Evolutionary conservation across 2,329 filamentous ascomycete genomes (phyloP).

Genomic region (Penicillium sp.): DNA sequence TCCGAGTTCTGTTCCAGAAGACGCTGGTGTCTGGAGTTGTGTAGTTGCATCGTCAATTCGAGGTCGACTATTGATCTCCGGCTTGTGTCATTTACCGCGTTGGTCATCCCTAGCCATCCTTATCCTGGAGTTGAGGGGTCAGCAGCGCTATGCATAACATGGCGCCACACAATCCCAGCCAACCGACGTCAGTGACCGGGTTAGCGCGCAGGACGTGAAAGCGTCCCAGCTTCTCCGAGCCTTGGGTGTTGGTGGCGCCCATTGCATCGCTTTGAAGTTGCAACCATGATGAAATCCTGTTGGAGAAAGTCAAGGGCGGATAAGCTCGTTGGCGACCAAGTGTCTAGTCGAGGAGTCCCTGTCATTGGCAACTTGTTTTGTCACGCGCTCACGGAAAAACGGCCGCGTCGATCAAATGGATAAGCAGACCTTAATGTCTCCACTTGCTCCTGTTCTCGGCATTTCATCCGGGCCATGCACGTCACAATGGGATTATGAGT

Average conservation of each 20-base stretch:
- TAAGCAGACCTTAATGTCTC: not conserved
- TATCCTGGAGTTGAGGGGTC: too few species aligned
- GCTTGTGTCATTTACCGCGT: conserved; percentile 7
- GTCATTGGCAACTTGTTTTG: not conserved
- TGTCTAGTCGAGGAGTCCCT: not conserved
- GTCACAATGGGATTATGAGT: too few species aligned
- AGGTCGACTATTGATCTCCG: conserved; percentile 4
- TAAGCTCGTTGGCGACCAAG: conserved; percentile 2
- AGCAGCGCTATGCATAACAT: not conserved
- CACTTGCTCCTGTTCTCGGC: conserved; percentile 3
- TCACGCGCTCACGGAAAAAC: conserved; percentile 1
- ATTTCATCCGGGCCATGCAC: not conserved
- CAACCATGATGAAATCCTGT: conserved; percentile 2
- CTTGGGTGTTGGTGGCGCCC: too few species aligned
- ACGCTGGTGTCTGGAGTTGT: conserved; percentile 1
- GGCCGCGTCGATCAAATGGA: not conserved
- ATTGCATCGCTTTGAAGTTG: too few species aligned
- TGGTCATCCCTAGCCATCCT: not conserved
- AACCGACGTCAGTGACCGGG: not conserved
- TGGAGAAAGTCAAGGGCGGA: conserved; percentile 1
- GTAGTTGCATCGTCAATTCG: conserved; percentile 2
- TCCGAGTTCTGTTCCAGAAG: not conserved
- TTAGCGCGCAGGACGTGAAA: not conserved
- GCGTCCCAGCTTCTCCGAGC: not conserved
- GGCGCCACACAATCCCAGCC: not conserved